These are phyloP conservation scores for Metschnikowia lunata DNA, from an alignment of 805 yeast genomes.

Conservation along the genomic window DNA sequence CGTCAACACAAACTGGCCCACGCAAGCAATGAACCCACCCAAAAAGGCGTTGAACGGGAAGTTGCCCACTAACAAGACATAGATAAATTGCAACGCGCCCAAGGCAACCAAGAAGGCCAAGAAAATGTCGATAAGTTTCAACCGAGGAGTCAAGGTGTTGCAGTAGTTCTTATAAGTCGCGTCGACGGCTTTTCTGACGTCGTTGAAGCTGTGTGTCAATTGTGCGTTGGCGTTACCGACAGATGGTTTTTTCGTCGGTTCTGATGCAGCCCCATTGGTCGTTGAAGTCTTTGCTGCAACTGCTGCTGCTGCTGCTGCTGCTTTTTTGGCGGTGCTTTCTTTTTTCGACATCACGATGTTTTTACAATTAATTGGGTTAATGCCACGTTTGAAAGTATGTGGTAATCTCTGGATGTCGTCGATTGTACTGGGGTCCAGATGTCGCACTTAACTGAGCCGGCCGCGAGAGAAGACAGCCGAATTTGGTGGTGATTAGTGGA, in stretches of 20 bases:
- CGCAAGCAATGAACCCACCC: slow-evolving; percentile 88
- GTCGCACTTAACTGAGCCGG: too few species aligned
- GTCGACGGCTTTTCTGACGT: slow-evolving; percentile 26
- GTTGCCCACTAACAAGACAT: slow-evolving; percentile 73
- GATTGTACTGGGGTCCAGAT: too few species aligned
- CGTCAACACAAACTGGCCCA: slow-evolving; percentile 91
- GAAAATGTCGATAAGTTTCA: slow-evolving; percentile 73
- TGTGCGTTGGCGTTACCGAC: slow-evolving; percentile 10
- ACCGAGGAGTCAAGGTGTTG: slow-evolving; percentile 38
- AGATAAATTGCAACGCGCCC: slow-evolving; percentile 75
- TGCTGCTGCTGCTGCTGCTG: slow-evolving; percentile 18
- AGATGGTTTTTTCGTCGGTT: slow-evolving; percentile 5
- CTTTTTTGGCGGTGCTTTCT: slow-evolving; percentile 12
- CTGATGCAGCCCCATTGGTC: slow-evolving; percentile 1
- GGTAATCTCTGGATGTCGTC: too few species aligned
- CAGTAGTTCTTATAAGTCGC: slow-evolving; percentile 34
- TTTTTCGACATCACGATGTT: slow-evolving; percentile 35
- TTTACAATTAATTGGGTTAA: too few species aligned
- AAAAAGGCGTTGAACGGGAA: slow-evolving; percentile 97
- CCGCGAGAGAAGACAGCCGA: too few species aligned
- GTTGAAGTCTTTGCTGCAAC: slow-evolving; percentile 12
- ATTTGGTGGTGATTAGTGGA: too few species aligned
- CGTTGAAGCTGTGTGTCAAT: slow-evolving; percentile 17
- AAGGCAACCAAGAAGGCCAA: slow-evolving; percentile 67
- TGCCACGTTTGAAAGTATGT: too few species aligned